Evolutionary conservation across 2,329 filamentous ascomycete genomes (phyloP), one percentile per base, ranked within the genome.

Genomic region (Ascochyta fabae): DNA sequence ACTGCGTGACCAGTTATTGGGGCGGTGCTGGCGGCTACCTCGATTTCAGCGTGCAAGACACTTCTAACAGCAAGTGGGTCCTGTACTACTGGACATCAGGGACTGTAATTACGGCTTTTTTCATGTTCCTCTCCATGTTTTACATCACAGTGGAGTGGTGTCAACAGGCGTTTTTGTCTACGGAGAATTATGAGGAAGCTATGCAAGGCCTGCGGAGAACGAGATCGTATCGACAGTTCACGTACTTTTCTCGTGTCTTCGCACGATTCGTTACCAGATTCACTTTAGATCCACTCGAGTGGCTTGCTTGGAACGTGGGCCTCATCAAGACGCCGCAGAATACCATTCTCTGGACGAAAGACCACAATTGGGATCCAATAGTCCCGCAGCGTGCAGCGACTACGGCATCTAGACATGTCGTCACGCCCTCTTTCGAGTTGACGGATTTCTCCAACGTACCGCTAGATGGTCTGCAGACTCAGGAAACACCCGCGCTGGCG

Each of bases 11-110:
- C 2, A 75, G 73, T 19, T 66, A 53, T 5, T 79, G 77, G 75
- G 72, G 61, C 0, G 58, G 64, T 2, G 65, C 54, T 4, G 75
- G 76, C n/a, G 78, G 79, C 12, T 81, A 80, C 48, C 69, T 80
- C 29, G 77, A 80, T 45, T 73, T 74, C 35, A 56, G 40, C 6
- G 56, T 68, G 9, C 64, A 67, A 23, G 67, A 72, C 35, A 69
- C 68, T 2, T 72, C 73, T 6, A 74, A 72, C 29, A 66, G 58
- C 15, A 38, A 44, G 1, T 68, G 66, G 59, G 69, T 75, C 0
- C 16, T 53, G 0, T 58, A 46, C 3, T 75, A 71, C 48, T 77
- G 75, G 75, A 59, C 60, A 0, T 48, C 64, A 3, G 75, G 73
- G 0, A 73, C 74, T 0, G 52, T 65, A 0, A n/a, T 76, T 1